phyloP scores from a whole-genome alignment of 176 grass and related monocot species.

The Thinopyrum elongatum region DNA sequence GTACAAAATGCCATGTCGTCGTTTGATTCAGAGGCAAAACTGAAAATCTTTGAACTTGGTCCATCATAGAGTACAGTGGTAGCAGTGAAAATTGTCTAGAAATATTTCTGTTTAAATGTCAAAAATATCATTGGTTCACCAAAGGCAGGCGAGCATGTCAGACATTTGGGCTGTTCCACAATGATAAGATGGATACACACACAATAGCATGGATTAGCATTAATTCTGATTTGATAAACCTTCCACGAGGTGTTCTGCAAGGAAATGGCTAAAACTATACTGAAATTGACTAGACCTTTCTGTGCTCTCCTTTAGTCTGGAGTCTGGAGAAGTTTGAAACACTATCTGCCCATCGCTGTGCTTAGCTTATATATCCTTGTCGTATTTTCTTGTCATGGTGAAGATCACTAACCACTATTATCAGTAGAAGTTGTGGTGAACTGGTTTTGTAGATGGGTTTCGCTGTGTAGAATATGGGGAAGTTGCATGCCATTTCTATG shows the following conservation, averaged over 20 bases:
- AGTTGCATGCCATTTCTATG: neutral
- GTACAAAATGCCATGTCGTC: neutral
- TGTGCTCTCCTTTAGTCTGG: neutral
- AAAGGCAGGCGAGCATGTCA: neutral
- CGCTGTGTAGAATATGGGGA: neutral
- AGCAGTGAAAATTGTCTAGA: neutral
- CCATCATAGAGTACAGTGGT: neutral
- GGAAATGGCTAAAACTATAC: neutral
- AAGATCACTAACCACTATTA: neutral
- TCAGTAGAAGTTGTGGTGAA: neutral
- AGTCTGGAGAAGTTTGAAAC: neutral
- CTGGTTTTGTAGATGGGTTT: neutral
- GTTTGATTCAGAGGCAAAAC: constrained; percentile 2
- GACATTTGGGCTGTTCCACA: neutral
- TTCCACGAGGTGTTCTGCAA: neutral
- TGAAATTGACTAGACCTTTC: neutral
- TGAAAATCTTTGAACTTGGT: neutral
- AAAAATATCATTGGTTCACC: neutral
- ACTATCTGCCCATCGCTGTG: neutral
- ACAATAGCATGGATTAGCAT: neutral
- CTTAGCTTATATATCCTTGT: neutral
- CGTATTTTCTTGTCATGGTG: neutral
- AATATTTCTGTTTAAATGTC: neutral
- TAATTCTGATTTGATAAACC: neutral
- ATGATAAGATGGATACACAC: neutral